Evolutionary conservation across 2,329 filamentous ascomycete genomes (phyloP), one percentile per base, ranked within the genome.

Genomic region (Torrubiella hemipterigena): DNA sequence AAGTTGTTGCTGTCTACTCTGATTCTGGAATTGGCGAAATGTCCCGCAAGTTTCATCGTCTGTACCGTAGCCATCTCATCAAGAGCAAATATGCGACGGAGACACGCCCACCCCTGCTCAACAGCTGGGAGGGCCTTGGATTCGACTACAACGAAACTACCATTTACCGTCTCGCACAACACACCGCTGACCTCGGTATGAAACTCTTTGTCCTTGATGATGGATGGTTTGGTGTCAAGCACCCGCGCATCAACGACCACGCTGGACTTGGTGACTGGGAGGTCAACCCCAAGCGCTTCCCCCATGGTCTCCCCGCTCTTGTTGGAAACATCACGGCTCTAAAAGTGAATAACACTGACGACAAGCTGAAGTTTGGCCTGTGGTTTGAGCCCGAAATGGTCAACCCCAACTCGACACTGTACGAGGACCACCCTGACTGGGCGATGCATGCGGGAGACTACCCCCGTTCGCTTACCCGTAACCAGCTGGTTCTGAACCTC

Each of bases 301-400:
- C 74, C 0, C 44, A 69, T 5, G 75, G 74, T 0, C 48, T 80
- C 0, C 48, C 49, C 0, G 54, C 65, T 0, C 61, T 75, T 2
- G 64, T 76, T 2, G 49, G 61, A 0, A 55, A 61, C 5, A 57
- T 77, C 20, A 71, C 61, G 5, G 51, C 57, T 7, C 57, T 74
- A 6, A 55, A 59, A 4, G 60, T 63, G 0, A 49, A 58, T 3
- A 63, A 67, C 18, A 58, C 65, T 0, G 58, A 61, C 0, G 52
- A 56, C 0, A 58, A 65, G 3, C 48, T 80, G 28, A 58, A 63
- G 10, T 80, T 80, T 39, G 75, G 75, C 12, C 59, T 80, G 4
- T 80, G 75, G 75, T 61, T 80, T 3, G 76, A 80, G 45, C 74
- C 73, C 0, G 75, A 80, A 42, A 80, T 80, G 76, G 66, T 78